phyloP scores from a whole-genome alignment of 306 rosid species.

The Adenanthera pavonina region DNA sequence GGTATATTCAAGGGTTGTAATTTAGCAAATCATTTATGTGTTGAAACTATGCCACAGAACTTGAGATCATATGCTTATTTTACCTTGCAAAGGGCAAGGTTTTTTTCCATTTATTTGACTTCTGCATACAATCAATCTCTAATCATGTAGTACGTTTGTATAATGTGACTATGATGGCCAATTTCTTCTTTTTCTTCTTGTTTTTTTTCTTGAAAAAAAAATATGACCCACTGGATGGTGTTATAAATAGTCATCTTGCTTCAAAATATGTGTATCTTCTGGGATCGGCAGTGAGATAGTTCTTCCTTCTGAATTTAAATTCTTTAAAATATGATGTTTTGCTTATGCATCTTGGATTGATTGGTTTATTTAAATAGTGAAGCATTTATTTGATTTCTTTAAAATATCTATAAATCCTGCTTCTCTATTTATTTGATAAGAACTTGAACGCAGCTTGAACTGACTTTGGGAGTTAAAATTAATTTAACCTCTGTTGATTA shows the following conservation, averaged over 20 bases:
- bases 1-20: neutral
- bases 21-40: neutral
- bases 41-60: neutral
- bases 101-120: neutral
- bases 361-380: neutral
- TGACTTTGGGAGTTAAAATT: neutral
- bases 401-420: neutral
- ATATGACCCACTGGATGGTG: neutral
- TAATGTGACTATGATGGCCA: neutral
- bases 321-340: neutral
- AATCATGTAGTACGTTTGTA: neutral
- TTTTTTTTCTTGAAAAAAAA: neutral
- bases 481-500: neutral
- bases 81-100: neutral
- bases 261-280: neutral
- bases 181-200: neutral
- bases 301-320: neutral
- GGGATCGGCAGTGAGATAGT: neutral
- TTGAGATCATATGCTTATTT: neutral
- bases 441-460: constrained; percentile 14
- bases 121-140: neutral
- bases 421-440: constrained; percentile 20
- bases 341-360: neutral
- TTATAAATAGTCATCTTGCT: neutral
- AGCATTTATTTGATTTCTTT: constrained; percentile 14